Evolutionary conservation across 768 basidiomycete species (phyloP), one percentile per base, ranked within the genome.

Genomic region (Tricholoma sp.): DNA sequence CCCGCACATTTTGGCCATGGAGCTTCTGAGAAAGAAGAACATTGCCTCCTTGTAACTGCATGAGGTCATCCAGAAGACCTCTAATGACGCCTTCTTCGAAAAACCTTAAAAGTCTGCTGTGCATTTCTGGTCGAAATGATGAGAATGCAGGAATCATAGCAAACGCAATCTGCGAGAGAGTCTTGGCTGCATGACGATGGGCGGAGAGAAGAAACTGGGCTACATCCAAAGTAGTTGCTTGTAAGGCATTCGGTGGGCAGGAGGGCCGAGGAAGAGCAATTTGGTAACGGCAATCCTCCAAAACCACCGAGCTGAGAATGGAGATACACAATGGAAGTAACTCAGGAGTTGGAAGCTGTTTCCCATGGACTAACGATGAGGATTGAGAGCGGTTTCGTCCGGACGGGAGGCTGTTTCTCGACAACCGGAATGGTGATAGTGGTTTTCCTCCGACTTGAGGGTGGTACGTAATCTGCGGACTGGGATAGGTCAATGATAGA

Each of bases 231-330:
- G 79, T 80, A 27, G 87, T 68, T 0, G 83, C 79, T 63, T 93
- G 91, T n/a, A 94, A 71, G 3, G 89, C 77, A 64, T 90, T 83
- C 3, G 90, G 88, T 12, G 91, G 91, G 27, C 82, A 78, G 0
- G 75, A 75, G 2, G 85, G 88, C 4, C 86, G 79, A 14, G 86
- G 84, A 8, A 71, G 75, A 10, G 77, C 69, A 2, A 82, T 77
- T 59, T 79, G 79, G 69, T 82, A 89, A 2, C 89, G 83, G 64
- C 88, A 88, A 64, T 93, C 91, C 57, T 88, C 85, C 5, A 74
- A 69, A 16, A 91, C 74, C 19, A 93, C 72, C 1, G 84, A 89
- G n/a, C 76, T 76, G 32, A 87, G 76, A 34, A 83, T 69, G 24
- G 76, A 79, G 11, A 87, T 79, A 66, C 85, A 88, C 55, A 80